Base-by-base conservation (phyloP, 2,329 filamentous ascomycete species). In the Diaporthe nobilis region DNA sequence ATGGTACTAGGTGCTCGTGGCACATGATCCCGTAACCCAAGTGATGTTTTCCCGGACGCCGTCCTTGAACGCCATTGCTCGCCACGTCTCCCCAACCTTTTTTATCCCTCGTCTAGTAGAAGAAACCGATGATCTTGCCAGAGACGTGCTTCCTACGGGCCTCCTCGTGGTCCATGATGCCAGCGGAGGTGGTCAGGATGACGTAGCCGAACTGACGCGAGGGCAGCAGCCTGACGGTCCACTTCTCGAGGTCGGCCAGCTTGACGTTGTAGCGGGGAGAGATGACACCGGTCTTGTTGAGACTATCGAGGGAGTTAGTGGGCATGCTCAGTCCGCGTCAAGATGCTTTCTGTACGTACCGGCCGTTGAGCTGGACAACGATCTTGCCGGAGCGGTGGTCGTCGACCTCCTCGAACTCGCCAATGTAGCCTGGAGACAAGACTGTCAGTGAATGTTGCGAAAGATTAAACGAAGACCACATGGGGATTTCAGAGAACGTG, bases 141-240 rank as follows among this genome's bases (percentile, higher is more conserved):
- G 96, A 93, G 85, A 98, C 97, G 91, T 99, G 97, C 93, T 98
- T 98, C 88, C 97, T 92, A 86, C 97, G 92, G 82, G 97, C 97
- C 93, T 99, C 97, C 92, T 99, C 97, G 91, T 99, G 97, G 91
- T 99, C 97, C 96, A 99, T 98, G 88, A 99, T 99, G 88, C 97
- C 97, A 80, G 97, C 95, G 77, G 96, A 98, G 89, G 97, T 99
- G 88, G 97, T 99, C 84, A 99, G 94, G 88, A 99, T 95, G 85
- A 99, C 95, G 90, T 95, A 98, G 85, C 97, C 97, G 92, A 99
- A 99, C 90, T 99, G 97, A 98, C 97, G 97, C 81, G 97, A 96
- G 81, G 97, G 97, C 80, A 99, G 93, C 85, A 99, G 94, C 93
- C 98, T 98, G 90, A 98, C 95, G 84, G 98, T 95, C 97, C 97